Evolutionary conservation across 441 rosid genomes (phyloP).

Genomic region (Pelargonium myrrhifolium): DNA sequence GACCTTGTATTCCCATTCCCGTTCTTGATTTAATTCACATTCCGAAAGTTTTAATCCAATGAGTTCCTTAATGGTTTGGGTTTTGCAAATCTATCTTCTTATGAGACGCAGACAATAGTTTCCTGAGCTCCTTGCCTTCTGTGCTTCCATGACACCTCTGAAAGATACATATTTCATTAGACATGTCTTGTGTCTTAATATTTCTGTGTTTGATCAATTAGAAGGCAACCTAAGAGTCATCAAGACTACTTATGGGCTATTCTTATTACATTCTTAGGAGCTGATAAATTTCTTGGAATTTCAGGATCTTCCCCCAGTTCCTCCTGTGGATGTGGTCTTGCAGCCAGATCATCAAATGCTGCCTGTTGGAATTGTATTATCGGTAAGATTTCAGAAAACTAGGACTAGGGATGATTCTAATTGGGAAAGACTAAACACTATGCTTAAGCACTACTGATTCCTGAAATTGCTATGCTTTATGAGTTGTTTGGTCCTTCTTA

Average conservation of each 20-base stretch:
- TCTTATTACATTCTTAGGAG: neutral
- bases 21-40: too few species aligned
- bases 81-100: neutral
- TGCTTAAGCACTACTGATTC: neutral
- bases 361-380: slow-evolving; percentile 74
- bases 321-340: slow-evolving; percentile 50
- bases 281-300: slow-evolving; percentile 11
- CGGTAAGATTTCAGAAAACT: slow-evolving; percentile 42
- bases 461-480: neutral
- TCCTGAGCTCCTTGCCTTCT: neutral
- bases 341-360: slow-evolving; percentile 55
- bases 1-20: too few species aligned
- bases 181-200: neutral
- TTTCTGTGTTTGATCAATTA: neutral
- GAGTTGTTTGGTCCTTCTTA: slow-evolving; percentile 13
- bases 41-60: too few species aligned
- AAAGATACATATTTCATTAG: slow-evolving; percentile 5
- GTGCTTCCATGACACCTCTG: neutral
- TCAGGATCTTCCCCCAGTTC: slow-evolving; percentile 85
- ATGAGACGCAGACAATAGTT: neutral
- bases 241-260: neutral
- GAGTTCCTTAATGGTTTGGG: neutral
- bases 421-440: neutral
- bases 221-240: neutral
- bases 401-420: neutral